Evolutionary conservation across 495 filamentous ascomycete species (phyloP), one percentile per base, ranked within the genome.

Genomic region (Collariella sp.): DNA sequence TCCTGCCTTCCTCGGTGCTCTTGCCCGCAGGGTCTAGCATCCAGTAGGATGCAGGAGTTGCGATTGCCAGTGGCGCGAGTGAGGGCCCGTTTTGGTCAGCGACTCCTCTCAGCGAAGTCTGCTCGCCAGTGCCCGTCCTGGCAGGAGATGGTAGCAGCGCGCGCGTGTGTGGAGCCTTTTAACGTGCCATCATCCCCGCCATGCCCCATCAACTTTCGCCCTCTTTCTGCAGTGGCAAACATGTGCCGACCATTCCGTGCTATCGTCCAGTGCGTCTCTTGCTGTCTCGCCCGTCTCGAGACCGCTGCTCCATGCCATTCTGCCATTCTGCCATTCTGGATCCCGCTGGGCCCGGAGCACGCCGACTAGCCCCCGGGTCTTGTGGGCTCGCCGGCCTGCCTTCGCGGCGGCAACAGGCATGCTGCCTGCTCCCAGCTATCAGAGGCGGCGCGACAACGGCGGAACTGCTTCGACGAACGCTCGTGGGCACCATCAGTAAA

Each of bases 1-100:
- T 13, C 49, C 39, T 52, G 42, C 49, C 49, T 38, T 52, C 49
- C 49, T 43, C 7, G 38, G 49, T 18, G 23, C 9, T 35, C 13
- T 11, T 42, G 48, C 12, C 48, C 36, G 35, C 48, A 41, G 9
- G n/a, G n/a, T n/a, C n/a, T n/a, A n/a, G n/a, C n/a, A n/a, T n/a
- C 24, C 24, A 34, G 19, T 7, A 24, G 20, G 13, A 22, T n/a
- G 48, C 36, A 29, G 41, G 31, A 23, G 10, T 12, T 3, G 24
- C 2, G 13, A 9, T 6, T 23, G 1, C 7, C 10, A 7, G 9
- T 6, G 39, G 15, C 47, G 36, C 36, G 36, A 41, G 36, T 50
- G 20, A 50, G 48, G 35, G 5, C 26, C 26, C 26, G 26, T 31
- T 31, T 31, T 31, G n/a, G n/a, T n/a, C n/a, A n/a, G n/a, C n/a